Evolutionary conservation across 495 filamentous ascomycete genomes (phyloP).

Genomic region (Penicillium longicatenatum): DNA sequence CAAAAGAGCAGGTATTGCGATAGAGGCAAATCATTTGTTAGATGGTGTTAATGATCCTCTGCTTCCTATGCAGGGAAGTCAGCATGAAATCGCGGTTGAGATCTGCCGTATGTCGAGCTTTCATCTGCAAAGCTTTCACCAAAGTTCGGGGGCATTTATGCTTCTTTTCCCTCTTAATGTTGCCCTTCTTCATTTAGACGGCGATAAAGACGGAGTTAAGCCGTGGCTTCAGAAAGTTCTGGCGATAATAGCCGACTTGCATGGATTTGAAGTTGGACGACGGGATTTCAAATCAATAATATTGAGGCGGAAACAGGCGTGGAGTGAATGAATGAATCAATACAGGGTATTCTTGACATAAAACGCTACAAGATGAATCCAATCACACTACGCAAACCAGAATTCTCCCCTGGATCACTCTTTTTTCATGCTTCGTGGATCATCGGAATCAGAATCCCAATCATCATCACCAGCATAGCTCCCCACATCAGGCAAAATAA

Average conservation of each 20-base stretch:
- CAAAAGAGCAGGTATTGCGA: conserved; percentile 7
- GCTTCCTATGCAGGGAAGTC: conserved; percentile 21
- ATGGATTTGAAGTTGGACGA: conserved; percentile 25
- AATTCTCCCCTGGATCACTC: background rate
- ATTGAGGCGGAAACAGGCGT: background rate
- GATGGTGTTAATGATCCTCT: conserved; percentile 15
- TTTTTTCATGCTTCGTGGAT: background rate
- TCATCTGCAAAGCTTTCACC: conserved; percentile 15
- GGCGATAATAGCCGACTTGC: conserved; percentile 15
- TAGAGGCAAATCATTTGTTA: background rate
- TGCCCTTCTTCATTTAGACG: conserved; percentile 17
- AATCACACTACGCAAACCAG: background rate
- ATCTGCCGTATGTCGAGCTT: conserved; percentile 24
- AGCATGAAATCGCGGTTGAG: conserved; percentile 20
- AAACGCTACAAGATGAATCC: background rate
- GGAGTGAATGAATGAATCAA: background rate
- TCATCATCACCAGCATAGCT: conserved; percentile 10
- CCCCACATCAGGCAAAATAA: conserved; percentile 8
- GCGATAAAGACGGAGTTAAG: conserved; percentile 1
- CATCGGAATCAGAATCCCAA: conserved; percentile 9
- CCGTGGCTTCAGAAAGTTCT: conserved; percentile 19
- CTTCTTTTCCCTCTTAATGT: conserved; percentile 24
- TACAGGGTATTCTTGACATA: background rate
- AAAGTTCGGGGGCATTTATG: conserved; percentile 20
- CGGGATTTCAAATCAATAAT: conserved; percentile 9